A percentile compares a stretch with the other conserved stretches of the same genome.
phyloP scores from a whole-genome alignment of 1,139 yeast genomes.

The Hyphopichia buzzinii region DNA sequence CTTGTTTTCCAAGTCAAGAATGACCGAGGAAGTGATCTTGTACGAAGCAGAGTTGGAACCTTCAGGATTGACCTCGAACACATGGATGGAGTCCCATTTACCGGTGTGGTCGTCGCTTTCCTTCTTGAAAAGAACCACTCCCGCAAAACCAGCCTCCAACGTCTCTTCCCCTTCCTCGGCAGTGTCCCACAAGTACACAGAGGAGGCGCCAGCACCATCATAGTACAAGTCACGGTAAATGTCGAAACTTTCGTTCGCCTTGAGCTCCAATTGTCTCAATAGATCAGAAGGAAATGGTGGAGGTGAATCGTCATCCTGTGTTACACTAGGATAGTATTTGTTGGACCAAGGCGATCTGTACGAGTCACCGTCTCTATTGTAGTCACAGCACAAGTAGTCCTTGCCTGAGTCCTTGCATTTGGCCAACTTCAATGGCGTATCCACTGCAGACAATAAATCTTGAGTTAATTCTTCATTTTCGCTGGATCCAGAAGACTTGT shows the following conservation, averaged over 20 bases:
- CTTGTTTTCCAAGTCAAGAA: constrained; percentile 57
- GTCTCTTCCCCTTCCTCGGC: constrained; percentile 40
- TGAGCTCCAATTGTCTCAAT: constrained; percentile 70
- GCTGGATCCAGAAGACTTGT: constrained; percentile 10
- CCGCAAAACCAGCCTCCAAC: constrained; percentile 65
- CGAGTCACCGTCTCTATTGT: constrained; percentile 92
- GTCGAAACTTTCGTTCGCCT: constrained; percentile 90
- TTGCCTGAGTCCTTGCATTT: constrained; percentile 62
- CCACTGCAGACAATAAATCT: constrained; percentile 83
- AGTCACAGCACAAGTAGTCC: constrained; percentile 82
- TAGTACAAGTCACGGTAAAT: constrained; percentile 90
- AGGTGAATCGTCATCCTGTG: constrained; percentile 48
- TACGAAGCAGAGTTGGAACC: constrained; percentile 53
- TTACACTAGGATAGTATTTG: constrained; percentile 62
- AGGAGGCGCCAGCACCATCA: constrained; percentile 84
- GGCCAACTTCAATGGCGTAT: constrained; percentile 68
- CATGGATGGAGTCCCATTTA: constrained; percentile 92
- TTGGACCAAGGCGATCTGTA: constrained; percentile 92
- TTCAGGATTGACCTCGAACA: constrained; percentile 67
- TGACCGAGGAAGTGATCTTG: constrained; percentile 83
- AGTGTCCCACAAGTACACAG: constrained; percentile 91
- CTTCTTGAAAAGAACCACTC: constrained; percentile 85
- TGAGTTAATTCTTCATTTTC: constrained; percentile 62
- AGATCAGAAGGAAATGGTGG: constrained; percentile 71
- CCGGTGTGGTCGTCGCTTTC: constrained; percentile 52